phyloP scores from a whole-genome alignment of 1,139 yeast species.

The Geotrichum candidum region DNA sequence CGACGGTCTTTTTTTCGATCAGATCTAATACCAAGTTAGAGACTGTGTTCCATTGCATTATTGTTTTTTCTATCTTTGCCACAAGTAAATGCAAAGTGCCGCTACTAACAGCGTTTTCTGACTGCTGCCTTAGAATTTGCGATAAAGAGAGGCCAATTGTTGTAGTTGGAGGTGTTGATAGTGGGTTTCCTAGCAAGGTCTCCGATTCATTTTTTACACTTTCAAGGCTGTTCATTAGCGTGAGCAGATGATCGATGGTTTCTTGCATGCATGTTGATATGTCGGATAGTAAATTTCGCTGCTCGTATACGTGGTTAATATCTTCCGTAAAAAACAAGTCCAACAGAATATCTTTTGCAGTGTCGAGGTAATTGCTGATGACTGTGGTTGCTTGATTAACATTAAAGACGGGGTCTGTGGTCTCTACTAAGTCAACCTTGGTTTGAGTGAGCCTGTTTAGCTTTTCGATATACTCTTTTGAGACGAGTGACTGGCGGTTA shows the following conservation, averaged over 20 bases:
- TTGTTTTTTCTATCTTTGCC: slow-evolving; percentile 19
- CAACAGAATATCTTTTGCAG: slow-evolving; percentile 21
- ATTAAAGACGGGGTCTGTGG: neutral
- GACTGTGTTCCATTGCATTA: slow-evolving; percentile 36
- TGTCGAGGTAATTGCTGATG: slow-evolving; percentile 22
- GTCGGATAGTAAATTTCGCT: slow-evolving; percentile 40
- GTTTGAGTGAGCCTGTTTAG: neutral
- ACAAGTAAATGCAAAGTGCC: slow-evolving; percentile 35
- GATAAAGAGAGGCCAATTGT: slow-evolving; percentile 19
- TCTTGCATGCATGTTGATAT: slow-evolving; percentile 41
- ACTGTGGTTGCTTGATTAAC: slow-evolving; percentile 14
- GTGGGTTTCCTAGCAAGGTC: slow-evolving; percentile 21
- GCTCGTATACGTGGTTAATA: slow-evolving; percentile 48
- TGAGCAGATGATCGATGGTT: slow-evolving; percentile 46
- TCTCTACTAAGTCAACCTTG: neutral
- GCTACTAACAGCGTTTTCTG: slow-evolving; percentile 20
- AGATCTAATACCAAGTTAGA: slow-evolving; percentile 38
- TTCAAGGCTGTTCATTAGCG: slow-evolving; percentile 40
- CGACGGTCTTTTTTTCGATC: slow-evolving; percentile 47
- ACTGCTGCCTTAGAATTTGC: slow-evolving; percentile 27
- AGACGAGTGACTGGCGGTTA: neutral
- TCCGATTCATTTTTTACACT: slow-evolving; percentile 22
- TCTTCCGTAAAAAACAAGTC: slow-evolving; percentile 25
- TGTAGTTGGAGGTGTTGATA: slow-evolving; percentile 29
- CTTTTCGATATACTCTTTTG: neutral